Base-by-base conservation (phyloP, 2,329 filamentous ascomycete genomes). In the Colletotrichum chlorophyti region DNA sequence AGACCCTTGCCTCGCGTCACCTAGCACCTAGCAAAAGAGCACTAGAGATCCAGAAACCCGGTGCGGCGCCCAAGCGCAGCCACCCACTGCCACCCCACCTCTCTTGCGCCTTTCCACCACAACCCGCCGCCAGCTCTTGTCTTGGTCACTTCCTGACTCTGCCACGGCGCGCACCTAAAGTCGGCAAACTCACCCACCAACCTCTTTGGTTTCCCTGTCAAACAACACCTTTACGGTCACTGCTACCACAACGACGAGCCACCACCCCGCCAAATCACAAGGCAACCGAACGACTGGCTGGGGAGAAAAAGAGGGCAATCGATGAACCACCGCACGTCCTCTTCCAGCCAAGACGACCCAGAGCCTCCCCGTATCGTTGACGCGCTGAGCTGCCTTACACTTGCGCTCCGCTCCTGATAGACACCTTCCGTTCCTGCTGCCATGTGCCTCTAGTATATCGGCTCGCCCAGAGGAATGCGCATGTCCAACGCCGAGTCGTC, bases 211-310 rank as follows among this genome's bases (percentile, higher is more conserved):
- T 52, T 55, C 37, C n/a, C 38, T 40, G 29, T 45, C 57, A 46
- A 29, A 15, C 32, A 32, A 27, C 38, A 32, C 43, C 24, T 9
- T 53, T 45, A 29, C 51, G 26, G 26, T 45, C 37, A 27, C 45
- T 50, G 51, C 52, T 57, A 32, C 45, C 32, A 43, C 42, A 45
- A 49, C 38, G 29, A 60, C 50, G 38, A 24, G 27, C 57, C 57
- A 43, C 45, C 57, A 60, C 57, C 45, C 43, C 57, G 45, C 57
- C 57, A 50, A 45, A 57, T 60, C 57, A 60, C 57, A 60, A 60
- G 57, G 34, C 51, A 55, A 27, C 32, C 52, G 19, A 57, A 45
- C 45, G 31, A 60, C 42, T 38, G 41, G 15, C 35, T 37, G 27
- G n/a, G n/a, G n/a, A n/a, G n/a, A n/a, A n/a, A n/a, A n/a, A n/a